Evolutionary conservation across 257 asterid genomes (phyloP), one percentile per base, ranked within the genome.

Genomic region (Anisodus acutangulus): DNA sequence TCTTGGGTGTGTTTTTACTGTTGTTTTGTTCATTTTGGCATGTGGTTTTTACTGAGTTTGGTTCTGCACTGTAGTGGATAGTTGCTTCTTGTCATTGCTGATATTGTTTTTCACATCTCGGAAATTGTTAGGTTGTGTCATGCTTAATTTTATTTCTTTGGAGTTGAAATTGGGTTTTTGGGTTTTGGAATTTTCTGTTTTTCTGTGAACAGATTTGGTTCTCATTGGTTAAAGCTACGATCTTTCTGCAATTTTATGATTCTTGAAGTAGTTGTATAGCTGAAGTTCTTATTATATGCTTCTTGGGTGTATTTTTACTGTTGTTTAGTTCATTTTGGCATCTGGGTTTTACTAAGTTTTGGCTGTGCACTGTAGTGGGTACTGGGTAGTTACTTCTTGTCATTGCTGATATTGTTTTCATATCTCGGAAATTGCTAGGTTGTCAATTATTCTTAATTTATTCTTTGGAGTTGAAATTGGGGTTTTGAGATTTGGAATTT

Each of bases 351-450:
- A 41, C 45, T 41, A 5, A 41, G 4, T 41, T 41, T 41, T 41
- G 45, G 5, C 6, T 41, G 45, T 41, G 45, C 45, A 41, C 45
- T 82, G 83, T 79, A 83, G 89, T 68, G 91, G 91, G 82, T 88
- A 88, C 87, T 86, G 88, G 67, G 67, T 6, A 41, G 45, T 41
- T 41, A 5, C 63, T 60, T 83, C 71, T 78, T 16, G 88, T 79
- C 67, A 53, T 47, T 19, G 81, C 45, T 51, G 63, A 39, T 71
- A 26, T 64, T 82, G 9, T 47, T 41, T 39, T 80, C 51, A 47
- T 26, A 71, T 84, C 31, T 74, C 22, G 26, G 66, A 84, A 54
- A 16, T 74, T 82, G 76, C 8, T 53, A 5, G 49, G 85, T 67
- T 19, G 68, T 17, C 43, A 85, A 16, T 80, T 82, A 6, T 83